Evolutionary conservation across 345 rosid genomes (phyloP), one percentile per base, ranked within the genome.

Genomic region (Rubroshorea leprosula): DNA sequence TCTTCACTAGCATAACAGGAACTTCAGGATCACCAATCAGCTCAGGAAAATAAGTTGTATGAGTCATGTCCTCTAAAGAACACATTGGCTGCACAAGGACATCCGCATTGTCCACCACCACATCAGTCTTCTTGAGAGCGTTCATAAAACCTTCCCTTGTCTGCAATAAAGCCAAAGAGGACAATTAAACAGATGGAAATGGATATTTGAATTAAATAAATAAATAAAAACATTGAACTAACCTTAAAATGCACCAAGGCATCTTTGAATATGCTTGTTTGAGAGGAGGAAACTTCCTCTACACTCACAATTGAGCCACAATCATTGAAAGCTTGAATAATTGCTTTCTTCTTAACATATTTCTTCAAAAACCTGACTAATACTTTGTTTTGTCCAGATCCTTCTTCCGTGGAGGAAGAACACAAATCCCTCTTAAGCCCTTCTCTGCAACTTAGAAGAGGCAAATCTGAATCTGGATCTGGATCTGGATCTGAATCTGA

Each of bases 21-120:
- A 66, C 66, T 29, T 65, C 72, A 39, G 72, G 64, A 65, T 77
- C 82, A 20, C 76, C 76, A 61, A 77, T 70, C 58, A 62, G 67
- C 51, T 56, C 51, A 9, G 82, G 78, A 65, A 77, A 64, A 54
- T 60, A 51, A 35, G 63, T 71, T 51, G 3, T 63, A 24, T 43
- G 53, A 6, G 47, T 52, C 49, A 23, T 58, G 43, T 62, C 74
- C 64, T 67, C 51, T 26, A 46, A 60, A 65, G 62, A 71, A 35
- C 41, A 35, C 51, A 53, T 19, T 65, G 64, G 63, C 65, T 74
- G 70, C 15, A 78, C 47, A 61, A 74, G 19, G 55, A 9, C 64
- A 49, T 14, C 46, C 10, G 0, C 0, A 21, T 7, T 22, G 0
- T 3, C 27, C 46, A 71, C 2, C 26, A 4, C 0, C 23, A 65